Conservation (phyloP, 305 asterid species). For the Fraxinus albicans region DNA sequence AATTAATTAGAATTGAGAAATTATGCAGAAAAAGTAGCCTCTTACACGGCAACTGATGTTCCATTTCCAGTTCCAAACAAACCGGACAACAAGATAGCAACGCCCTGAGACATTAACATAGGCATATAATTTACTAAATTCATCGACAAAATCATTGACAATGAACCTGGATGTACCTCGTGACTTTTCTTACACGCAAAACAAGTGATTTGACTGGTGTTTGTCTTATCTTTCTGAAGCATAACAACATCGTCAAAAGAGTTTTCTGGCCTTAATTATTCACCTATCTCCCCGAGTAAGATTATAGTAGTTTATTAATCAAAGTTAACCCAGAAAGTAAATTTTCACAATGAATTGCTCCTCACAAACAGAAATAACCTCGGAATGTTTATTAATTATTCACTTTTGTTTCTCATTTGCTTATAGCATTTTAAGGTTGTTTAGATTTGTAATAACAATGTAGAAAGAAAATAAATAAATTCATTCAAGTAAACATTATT, state of each 20-base stretch:
- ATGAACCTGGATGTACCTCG: background rate
- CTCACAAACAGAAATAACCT: background rate
- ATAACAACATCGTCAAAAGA: background rate
- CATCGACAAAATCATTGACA: background rate
- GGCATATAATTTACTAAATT: background rate
- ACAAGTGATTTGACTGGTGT: background rate
- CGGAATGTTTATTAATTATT: background rate
- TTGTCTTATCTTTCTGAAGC: background rate
- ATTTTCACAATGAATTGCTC: background rate
- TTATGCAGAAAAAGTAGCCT: background rate
- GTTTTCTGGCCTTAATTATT: background rate
- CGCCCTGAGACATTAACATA: conserved; percentile 34
- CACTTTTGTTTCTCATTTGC: background rate
- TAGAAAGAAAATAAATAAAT: background rate
- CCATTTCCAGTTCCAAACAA: conserved; percentile 58
- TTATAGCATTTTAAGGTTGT: background rate
- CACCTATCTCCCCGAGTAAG: background rate
- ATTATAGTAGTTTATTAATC: background rate
- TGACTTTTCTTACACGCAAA: background rate
- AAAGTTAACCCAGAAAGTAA: background rate
- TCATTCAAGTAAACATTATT: background rate
- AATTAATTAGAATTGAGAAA: background rate
- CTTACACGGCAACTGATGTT: conserved; percentile 54
- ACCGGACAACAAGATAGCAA: conserved; percentile 52
- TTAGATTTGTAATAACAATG: background rate